Conservation (phyloP, 164 flowering plant species). For the Protea cynaroides region DNA sequence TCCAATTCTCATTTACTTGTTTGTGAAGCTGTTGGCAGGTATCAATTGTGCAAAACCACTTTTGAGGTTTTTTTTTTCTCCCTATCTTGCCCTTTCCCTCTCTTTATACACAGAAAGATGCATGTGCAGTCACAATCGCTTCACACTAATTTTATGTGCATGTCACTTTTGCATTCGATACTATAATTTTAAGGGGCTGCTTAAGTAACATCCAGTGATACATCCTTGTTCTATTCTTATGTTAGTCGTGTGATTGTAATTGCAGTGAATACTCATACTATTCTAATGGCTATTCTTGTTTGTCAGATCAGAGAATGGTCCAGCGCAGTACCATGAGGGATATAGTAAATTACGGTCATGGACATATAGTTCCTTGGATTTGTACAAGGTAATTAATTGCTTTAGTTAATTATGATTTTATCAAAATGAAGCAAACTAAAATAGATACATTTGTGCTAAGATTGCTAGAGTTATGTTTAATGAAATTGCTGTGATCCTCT, state of each 20-base stretch:
- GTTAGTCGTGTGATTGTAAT: neutral
- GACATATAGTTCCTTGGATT: slow-evolving; percentile 77
- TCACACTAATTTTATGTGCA: no score
- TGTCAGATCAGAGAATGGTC: slow-evolving; percentile 60
- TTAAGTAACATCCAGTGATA: neutral
- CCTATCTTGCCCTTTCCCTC: no score
- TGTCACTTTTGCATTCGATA: neutral
- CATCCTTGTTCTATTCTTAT: neutral
- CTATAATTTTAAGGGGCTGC: neutral
- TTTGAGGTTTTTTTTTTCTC: neutral
- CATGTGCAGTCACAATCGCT: no score
- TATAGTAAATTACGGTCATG: slow-evolving; percentile 83
- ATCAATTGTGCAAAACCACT: no score
- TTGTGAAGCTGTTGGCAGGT: neutral
- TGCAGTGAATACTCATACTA: neutral
- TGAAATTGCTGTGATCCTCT: neutral
- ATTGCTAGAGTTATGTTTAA: neutral
- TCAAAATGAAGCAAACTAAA: no score
- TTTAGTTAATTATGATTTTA: no score
- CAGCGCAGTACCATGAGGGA: slow-evolving; percentile 68
- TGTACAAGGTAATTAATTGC: slow-evolving; percentile 59
- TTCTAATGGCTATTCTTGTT: slow-evolving; percentile 6
- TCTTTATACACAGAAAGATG: no score
- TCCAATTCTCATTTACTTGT: neutral
- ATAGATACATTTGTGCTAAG: no score